Base-by-base conservation (phyloP, 2,329 filamentous ascomycete species). In the Fusarium pseudoanthophilum region DNA sequence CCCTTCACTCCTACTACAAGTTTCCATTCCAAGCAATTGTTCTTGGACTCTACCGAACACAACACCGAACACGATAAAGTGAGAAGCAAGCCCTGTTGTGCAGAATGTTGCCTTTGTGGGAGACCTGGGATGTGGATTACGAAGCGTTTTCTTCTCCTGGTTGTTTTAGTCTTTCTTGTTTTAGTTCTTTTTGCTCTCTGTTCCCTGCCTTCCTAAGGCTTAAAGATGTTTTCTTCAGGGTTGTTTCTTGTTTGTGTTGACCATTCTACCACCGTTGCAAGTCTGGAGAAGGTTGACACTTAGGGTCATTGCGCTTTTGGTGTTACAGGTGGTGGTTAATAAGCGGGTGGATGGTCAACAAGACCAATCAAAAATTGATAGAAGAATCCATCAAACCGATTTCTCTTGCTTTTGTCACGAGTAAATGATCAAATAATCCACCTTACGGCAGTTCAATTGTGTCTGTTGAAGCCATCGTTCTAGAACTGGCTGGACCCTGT, bases 131-230 rank as follows among this genome's bases (percentile, higher is more conserved):
- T 6, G 7, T 28, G n/a, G 18, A 37, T 3, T 21, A 7, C 32
- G 3, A 16, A 11, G 0, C 28, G 13, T 21, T 26, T 16, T 16
- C 18, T 26, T 11, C 7, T 36, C 8, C 34, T 32, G 32, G 4
- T 26, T 52, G 9, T 26, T 53, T 37, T 37, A 3, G 13, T 26
- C 7, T 1, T 2, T 5, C 3, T 26, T 52, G 32, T 36, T 26
- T 13, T 11, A 0, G 15, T 36, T 36, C 9, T 14, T 5, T 14
- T 4, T 24, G 4, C 6, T 1, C 10, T 36, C 6, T 36, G 11
- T 11, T 24, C 11, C 11, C 10, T 18, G 15, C 2, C n/a, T 15
- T 36, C 0, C 24, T 1, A 4, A 13, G 28, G 21, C 10, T n/a
- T 18, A 0, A 18, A 2, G 10, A n/a, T 10, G 11, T 32, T 32